These are phyloP conservation scores for Rutstroemia sp. DNA, from an alignment of 2,329 filamentous ascomycete species.

Conservation along the genomic window DNA sequence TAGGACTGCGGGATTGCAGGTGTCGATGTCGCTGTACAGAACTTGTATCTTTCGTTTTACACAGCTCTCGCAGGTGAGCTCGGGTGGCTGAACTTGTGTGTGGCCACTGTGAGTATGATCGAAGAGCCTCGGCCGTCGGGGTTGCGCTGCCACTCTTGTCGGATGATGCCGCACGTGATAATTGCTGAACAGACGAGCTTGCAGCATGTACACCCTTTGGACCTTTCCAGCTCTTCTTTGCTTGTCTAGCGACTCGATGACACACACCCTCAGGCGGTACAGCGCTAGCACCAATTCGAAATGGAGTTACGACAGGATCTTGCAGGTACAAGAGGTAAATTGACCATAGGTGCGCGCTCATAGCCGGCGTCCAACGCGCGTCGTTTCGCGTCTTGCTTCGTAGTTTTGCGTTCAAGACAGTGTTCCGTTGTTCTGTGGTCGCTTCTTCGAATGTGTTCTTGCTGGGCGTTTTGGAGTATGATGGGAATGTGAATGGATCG, in stretches of 20 bases:
- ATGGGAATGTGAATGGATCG: slow-evolving; percentile 30
- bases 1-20: slow-evolving; percentile 45
- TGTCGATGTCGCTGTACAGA: slow-evolving; percentile 37
- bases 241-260: slow-evolving; percentile 56
- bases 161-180: slow-evolving; percentile 17
- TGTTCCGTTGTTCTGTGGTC: not conserved
- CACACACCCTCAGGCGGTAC: slow-evolving; percentile 60
- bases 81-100: slow-evolving; percentile 57
- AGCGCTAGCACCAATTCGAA: slow-evolving; percentile 54
- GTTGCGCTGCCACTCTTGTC: slow-evolving; percentile 47
- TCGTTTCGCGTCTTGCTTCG: slow-evolving; percentile 29
- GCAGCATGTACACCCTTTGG: slow-evolving; percentile 33
- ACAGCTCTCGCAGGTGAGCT: slow-evolving; percentile 54
- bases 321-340: slow-evolving; percentile 58
- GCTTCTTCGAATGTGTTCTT: slow-evolving; percentile 9
- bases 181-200: not conserved
- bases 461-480: slow-evolving; percentile 20
- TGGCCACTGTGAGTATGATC: slow-evolving; percentile 53
- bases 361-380: slow-evolving; percentile 56
- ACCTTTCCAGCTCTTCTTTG: slow-evolving; percentile 60
- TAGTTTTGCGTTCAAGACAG: slow-evolving; percentile 20
- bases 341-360: slow-evolving; percentile 59
- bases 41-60: slow-evolving; percentile 44
- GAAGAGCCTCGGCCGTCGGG: slow-evolving; percentile 41
- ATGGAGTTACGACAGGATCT: slow-evolving; percentile 60